Evolutionary conservation across 805 yeast genomes (phyloP), one percentile per base, ranked within the genome.

Genomic region (Starmerella lactis-condensi): DNA sequence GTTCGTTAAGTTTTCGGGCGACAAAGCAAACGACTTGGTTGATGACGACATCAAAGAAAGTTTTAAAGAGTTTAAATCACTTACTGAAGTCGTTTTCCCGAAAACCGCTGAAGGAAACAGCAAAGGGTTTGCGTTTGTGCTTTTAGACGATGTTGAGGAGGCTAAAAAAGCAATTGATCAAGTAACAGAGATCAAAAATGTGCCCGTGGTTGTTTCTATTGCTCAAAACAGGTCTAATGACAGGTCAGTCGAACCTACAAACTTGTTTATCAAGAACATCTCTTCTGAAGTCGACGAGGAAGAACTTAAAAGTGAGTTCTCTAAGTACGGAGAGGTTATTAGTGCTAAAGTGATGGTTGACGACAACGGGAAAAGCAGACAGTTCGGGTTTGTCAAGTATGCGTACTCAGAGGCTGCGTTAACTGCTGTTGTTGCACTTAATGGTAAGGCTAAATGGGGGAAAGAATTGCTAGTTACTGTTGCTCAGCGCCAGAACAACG

Each of bases 331-430:
- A 10, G 56, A 52, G 17, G 64, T 70, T 22, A 58, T 65, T 6
- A 64, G 72, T 26, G 66, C 69, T 3, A 65, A 66, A 33, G 57
- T 69, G 17, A 68, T 70, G 55, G 64, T 69, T 3, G 61, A 57
- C 34, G 60, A 57, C 23, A 35, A 40, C n/a, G 61, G 60, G 20
- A 58, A 58, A 36, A 74, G 85, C 15, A 67, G 71, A 48, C 83
- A 89, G 14, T 78, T 74, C 48, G 91, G 89, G 27, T 78, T 78
- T 57, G 78, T 77, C 32, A 75, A 81, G 53, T 78, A 65, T 48
- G 70, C 68, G 44, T 57, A 57, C 39, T 73, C 76, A 33, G 57
- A 67, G 29, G 66, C 71, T 46, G 89, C 91, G 6, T 65, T 69
- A 29, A 59, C 62, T 44, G 85, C 91, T 11, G 68, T 75, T 33